Conservation (phyloP, 371 early-diverging fungal genomes). For the Catenaria anguillulae region DNA sequence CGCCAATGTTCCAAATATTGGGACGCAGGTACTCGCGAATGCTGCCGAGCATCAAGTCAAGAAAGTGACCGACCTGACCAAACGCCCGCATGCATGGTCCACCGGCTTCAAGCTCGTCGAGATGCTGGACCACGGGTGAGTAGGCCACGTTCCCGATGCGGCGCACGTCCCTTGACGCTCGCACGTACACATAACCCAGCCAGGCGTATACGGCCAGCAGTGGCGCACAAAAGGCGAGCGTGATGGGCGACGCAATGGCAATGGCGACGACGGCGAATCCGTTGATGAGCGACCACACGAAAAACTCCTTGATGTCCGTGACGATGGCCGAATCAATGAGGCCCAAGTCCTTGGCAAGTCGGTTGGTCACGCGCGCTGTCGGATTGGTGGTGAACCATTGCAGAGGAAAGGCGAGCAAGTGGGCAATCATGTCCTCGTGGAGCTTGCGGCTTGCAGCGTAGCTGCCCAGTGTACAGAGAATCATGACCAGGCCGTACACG, state of each 20-base stretch:
- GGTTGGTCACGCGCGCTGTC: conserved; percentile 29
- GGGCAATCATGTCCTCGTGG: neutral
- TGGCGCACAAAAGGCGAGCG: neutral
- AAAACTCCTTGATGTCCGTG: neutral
- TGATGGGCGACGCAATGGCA: neutral
- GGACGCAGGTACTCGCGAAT: neutral
- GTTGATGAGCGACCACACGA: neutral
- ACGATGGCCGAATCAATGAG: conserved; percentile 14
- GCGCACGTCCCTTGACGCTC: neutral
- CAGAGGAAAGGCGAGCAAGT: neutral
- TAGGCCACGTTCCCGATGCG: neutral
- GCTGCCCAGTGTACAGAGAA: neutral
- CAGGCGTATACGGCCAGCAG: neutral
- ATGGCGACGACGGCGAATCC: neutral
- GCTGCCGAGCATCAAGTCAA: neutral
- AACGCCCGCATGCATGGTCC: neutral
- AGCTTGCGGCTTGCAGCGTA: neutral
- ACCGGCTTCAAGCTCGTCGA: neutral
- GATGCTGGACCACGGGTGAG: neutral
- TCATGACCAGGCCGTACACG: neutral
- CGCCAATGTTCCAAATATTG: neutral
- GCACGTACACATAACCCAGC: neutral
- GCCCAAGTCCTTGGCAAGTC: conserved; percentile 32
- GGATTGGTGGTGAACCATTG: conserved; percentile 18
- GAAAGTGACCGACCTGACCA: neutral